These are phyloP conservation scores for Jasminum sambac DNA, from an alignment of 257 asterid species.

Conservation along the genomic window DNA sequence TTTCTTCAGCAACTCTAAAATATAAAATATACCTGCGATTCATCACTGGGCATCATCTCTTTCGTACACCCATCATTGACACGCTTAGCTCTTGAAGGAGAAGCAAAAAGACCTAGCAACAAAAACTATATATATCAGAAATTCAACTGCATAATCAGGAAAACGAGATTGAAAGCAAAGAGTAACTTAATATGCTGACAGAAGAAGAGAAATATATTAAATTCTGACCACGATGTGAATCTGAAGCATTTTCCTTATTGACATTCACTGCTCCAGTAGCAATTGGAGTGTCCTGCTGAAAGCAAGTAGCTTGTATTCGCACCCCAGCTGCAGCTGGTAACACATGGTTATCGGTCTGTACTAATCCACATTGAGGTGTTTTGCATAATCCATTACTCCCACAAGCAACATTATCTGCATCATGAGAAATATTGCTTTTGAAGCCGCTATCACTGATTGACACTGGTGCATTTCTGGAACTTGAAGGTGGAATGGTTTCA, in stretches of 20 bases:
- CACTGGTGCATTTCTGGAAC: conserved; percentile 32
- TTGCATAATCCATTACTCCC: conserved; percentile 32
- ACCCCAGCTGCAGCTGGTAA: conserved; percentile 34
- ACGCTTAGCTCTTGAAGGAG: conserved; percentile 38
- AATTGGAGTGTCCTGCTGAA: conserved; percentile 39
- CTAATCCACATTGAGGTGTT: conserved; percentile 36
- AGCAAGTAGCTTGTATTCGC: conserved; percentile 39
- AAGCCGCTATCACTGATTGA: conserved; percentile 37
- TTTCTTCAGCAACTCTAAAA: conserved; percentile 20
- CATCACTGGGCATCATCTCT: conserved; percentile 36
- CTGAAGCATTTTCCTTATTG: conserved; percentile 40
- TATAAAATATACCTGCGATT: conserved; percentile 53
- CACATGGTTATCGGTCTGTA: conserved; percentile 36
- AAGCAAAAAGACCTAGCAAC: conserved; percentile 38
- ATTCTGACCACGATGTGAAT: conserved; percentile 33
- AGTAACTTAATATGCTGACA: conserved; percentile 9
- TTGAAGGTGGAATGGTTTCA: conserved; percentile 33
- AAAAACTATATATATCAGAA: conserved; percentile 19
- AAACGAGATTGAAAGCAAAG: not conserved
- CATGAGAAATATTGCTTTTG: conserved; percentile 34
- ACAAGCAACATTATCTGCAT: conserved; percentile 30
- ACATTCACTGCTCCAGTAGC: conserved; percentile 35
- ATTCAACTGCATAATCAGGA: conserved; percentile 25
- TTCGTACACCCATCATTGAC: conserved; percentile 34
- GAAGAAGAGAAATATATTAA: conserved; percentile 19